Evolutionary conservation across 441 rosid species (phyloP).

Genomic region (Metrosideros polymorpha): DNA sequence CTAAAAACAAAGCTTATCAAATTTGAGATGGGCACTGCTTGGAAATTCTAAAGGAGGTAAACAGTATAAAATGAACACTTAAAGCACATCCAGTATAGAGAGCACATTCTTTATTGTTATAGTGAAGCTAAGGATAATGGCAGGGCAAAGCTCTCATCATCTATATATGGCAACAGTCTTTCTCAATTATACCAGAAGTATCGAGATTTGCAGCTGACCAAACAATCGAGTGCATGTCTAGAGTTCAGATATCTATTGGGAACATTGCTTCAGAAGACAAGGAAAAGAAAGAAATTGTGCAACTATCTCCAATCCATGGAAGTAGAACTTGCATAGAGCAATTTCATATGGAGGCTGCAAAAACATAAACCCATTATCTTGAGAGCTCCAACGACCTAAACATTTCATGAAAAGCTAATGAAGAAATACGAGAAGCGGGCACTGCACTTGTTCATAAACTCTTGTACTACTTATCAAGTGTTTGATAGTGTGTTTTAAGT

Average conservation of each 20-base stretch:
- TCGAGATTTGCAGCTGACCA: not conserved
- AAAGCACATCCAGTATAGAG: not conserved
- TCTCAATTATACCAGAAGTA: not conserved
- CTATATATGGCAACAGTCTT: too few relatives aligned
- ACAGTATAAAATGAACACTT: not conserved
- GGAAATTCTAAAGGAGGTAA: not conserved
- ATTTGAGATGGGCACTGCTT: not conserved
- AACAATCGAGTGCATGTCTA: not conserved
- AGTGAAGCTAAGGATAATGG: not conserved
- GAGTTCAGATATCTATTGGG: not conserved
- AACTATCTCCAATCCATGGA: not conserved
- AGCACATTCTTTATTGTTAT: not conserved
- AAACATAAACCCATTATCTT: not conserved
- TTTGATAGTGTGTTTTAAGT: too few relatives aligned
- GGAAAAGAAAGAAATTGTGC: not conserved
- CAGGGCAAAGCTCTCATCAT: too few relatives aligned
- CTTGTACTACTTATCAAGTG: too few relatives aligned
- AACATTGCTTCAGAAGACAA: not conserved
- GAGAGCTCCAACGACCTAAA: not conserved
- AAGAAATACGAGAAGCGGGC: not conserved
- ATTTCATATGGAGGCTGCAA: not conserved
- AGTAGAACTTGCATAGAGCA: not conserved
- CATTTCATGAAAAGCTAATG: not conserved
- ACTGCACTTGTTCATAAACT: not conserved
- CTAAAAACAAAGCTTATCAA: not conserved